Base-by-base conservation (phyloP, 306 rosid genomes). In the Lupinus albus region DNA sequence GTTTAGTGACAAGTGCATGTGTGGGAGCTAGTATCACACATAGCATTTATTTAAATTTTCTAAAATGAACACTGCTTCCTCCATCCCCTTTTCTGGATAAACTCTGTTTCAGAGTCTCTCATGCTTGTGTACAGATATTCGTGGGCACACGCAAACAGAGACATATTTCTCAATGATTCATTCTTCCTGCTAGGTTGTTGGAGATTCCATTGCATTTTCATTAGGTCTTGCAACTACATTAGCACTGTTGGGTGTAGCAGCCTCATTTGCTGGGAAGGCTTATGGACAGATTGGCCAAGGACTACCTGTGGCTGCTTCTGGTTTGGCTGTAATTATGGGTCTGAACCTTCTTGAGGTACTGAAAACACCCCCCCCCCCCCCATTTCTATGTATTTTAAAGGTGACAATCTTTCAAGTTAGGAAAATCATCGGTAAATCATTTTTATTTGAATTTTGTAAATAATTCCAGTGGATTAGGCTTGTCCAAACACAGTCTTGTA, bases 231-330 rank as follows among this genome's bases (percentile, higher is more conserved):
- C 96, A 42, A 92, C 98, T 51, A 92, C 98, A 35, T 84, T 89
- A 58, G 96, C 98, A 20, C 73, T 89, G 47, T 78, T 93, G 68
- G 97, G 98, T 41, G 75, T 93, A 41, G 89, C 77, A 57, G 98
- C 97, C 47, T 89, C 98, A 75, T 81, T 93, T 82, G 98, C 95
- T 61, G 97, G 98, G 63, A 89, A 93, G 82, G 98, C 95, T 73
- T 93, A 92, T 72, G 98, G 98, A 59, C 98, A 92, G 85, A 80
- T 91, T 70, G 97, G 98, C 75, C 98, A 86, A 71, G 95, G 98
- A 16, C 85, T 89, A 80, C 97, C 97, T 50, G 33, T 93, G 80
- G 93, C 88, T 70, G 98, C 95, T 75, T 93, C 98, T 64, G 93
- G 93, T 74, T 75, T 93, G 77, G 98, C 98, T 47, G 82, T 89